Evolutionary conservation across 306 rosid genomes (phyloP).

Genomic region (Inga oerstediana): DNA sequence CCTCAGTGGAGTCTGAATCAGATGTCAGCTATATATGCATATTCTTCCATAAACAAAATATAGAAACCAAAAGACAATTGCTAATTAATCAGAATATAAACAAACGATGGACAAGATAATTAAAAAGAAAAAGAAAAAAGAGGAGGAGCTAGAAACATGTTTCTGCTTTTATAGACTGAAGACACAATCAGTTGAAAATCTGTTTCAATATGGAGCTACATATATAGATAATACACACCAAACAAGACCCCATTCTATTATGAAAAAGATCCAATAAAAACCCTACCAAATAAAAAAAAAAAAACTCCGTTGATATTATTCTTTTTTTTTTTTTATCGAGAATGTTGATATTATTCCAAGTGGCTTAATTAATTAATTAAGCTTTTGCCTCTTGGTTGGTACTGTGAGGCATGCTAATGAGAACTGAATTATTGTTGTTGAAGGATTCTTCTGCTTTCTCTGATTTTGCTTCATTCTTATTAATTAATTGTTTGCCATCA

Average conservation of each 20-base stretch:
- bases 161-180: neutral
- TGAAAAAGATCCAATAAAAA: neutral
- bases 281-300: neutral
- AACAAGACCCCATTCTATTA: neutral
- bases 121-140: neutral
- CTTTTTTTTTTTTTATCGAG: too few species aligned
- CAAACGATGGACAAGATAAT: neutral
- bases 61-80: neutral
- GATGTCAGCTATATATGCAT: conserved; percentile 29
- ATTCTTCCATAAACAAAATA: neutral
- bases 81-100: neutral
- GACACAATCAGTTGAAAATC: neutral
- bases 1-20: conserved; percentile 45
- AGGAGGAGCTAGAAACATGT: neutral
- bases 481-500: conserved; percentile 8
- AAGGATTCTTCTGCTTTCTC: conserved; percentile 17
- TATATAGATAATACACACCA: neutral
- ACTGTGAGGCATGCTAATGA: conserved; percentile 33
- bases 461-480: conserved; percentile 13
- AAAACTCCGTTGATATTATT: neutral
- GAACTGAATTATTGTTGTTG: conserved; percentile 31
- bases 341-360: neutral
- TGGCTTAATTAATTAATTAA: neutral
- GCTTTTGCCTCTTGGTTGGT: conserved; percentile 20
- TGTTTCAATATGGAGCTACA: neutral